Conservation (phyloP, 2,329 filamentous ascomycete genomes). For the Alternaria tenuissima region DNA sequence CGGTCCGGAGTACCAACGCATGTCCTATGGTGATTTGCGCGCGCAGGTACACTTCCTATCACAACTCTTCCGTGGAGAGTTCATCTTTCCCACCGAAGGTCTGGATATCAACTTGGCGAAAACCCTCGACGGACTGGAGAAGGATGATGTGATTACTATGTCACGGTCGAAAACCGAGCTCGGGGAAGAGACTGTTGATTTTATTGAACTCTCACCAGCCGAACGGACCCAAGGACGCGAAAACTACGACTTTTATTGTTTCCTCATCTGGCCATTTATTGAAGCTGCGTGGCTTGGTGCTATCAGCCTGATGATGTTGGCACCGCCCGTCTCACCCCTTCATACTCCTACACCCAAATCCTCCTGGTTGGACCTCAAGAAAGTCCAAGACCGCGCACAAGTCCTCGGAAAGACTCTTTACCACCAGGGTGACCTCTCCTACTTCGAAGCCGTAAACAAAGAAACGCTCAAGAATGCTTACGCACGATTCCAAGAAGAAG, state of each 20-base stretch:
- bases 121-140: conserved; percentile 78
- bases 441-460: conserved; percentile 98
- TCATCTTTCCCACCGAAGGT: conserved; percentile 93
- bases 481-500: conserved; percentile 85
- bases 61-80: conserved; percentile 90
- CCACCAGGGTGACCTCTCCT: conserved; percentile 94
- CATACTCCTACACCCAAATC: conserved; percentile 46
- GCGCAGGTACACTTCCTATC: conserved; percentile 90
- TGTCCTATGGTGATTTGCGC: conserved; percentile 75
- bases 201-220: conserved; percentile 75
- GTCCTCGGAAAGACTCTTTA: conserved; percentile 93
- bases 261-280: conserved; percentile 97
- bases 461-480: conserved; percentile 96
- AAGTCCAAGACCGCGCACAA: conserved; percentile 83
- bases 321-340: conserved; percentile 66
- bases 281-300: conserved; percentile 93
- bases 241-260: conserved; percentile 99
- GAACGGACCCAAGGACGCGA: conserved; percentile 84
- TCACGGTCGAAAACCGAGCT: conserved; percentile 53
- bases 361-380: conserved; percentile 79
- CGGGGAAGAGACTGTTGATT: conserved; percentile 63
- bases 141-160: conserved; percentile 78
- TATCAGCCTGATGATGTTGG: conserved; percentile 85
- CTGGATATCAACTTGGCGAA: conserved; percentile 80
- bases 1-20: conserved; percentile 80